Conservation (phyloP, 2,329 filamentous ascomycete genomes). For the Aureobasidium mangrovei region DNA sequence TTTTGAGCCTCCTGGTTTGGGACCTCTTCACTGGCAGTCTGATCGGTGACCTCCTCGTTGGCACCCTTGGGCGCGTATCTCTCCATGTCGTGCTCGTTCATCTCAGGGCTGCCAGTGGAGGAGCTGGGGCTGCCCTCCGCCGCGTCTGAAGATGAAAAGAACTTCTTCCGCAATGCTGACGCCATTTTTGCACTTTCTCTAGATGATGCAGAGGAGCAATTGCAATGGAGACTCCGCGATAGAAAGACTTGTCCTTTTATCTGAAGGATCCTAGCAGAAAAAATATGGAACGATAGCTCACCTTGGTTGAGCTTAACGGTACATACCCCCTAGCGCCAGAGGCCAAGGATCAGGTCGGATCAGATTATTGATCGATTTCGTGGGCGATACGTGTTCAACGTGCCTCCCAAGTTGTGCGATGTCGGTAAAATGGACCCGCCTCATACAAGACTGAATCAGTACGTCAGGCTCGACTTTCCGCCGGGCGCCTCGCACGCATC, state of each 20-base stretch:
- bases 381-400: not conserved
- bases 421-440: not conserved
- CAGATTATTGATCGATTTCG: conserved; percentile 2
- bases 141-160: not conserved
- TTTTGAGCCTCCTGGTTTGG: conserved; percentile 26
- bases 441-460: not conserved
- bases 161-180: conserved; percentile 12
- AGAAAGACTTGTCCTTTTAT: not conserved
- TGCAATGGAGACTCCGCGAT: not conserved
- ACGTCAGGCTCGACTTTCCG: not conserved
- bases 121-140: conserved; percentile 6
- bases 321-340: conserved; percentile 1
- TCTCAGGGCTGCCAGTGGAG: not conserved
- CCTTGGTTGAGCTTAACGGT: conserved; percentile 9
- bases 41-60: conserved; percentile 5
- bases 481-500: not conserved
- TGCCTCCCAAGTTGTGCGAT: conserved; percentile 1
- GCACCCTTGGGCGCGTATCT: not conserved
- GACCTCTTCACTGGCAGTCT: conserved; percentile 5
- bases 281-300: conserved; percentile 8
- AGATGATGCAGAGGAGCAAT: not conserved
- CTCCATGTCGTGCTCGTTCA: not conserved
- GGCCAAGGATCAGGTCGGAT: conserved; percentile 11
- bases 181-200: conserved; percentile 7
- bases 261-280: not conserved